Base-by-base conservation (phyloP, 2,329 filamentous ascomycete species). In the Colletotrichum tropicicola region DNA sequence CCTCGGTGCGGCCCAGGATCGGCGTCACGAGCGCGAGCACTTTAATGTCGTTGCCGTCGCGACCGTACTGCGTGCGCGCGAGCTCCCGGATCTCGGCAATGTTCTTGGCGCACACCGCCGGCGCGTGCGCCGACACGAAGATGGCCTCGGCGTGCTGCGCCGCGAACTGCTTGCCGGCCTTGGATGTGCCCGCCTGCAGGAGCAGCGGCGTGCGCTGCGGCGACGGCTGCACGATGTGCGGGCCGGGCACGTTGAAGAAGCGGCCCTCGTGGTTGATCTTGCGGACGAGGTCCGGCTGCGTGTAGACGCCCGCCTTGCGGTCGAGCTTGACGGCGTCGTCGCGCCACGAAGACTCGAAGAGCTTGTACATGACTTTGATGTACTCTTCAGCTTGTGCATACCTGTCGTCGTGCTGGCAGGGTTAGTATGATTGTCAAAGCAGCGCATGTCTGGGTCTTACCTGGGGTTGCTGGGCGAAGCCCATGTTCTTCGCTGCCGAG, bases 71-170 rank as follows among this genome's bases (percentile, higher is more conserved):
- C 1, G 78, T 78, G 19, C 76, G 75, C 0, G 90, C 89, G 25
- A 86, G 72, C 55, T 83, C 78, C 4, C 91, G 81, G 25, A 92
- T 87, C 64, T 91, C 89, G 1, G 86, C 82, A 17, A 92, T 86
- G 32, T 82, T 88, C 71, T 85, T 87, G 3, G 85, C 84, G 27
- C 89, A 87, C 0, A 89, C 85, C 1, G 80, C 78, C 0, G 91
- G 88, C 2, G 85, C 85, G 72, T 92, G 89, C 0, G 88, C 88
- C 0, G 87, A 89, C 1, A 91, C 85, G 69, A 92, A 92, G 53
- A 92, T 89, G 3, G 85, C 89, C 71, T 93, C 91, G 0, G 90
- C 91, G 71, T 92, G 89, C 68, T 89, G 86, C 0, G 89, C 88
- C 0, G 89, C 89, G 69, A 93, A 92, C 0, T 78, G 75, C 73